These are phyloP conservation scores for Trichoderma guizhouense DNA, from an alignment of 2,329 filamentous ascomycete species.

Conservation along the genomic window DNA sequence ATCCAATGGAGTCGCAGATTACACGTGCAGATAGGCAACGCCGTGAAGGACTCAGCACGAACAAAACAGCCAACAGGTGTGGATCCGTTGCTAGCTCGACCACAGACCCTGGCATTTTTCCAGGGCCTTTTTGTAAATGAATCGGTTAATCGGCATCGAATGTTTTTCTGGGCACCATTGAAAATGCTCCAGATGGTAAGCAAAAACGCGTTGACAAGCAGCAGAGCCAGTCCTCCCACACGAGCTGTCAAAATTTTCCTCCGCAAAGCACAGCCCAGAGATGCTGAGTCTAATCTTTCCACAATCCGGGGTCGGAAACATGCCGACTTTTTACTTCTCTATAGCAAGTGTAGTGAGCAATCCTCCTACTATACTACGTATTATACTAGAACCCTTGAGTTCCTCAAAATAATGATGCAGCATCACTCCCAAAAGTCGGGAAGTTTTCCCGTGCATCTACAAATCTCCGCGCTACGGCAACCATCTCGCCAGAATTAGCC, in stretches of 20 bases:
- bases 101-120: background rate
- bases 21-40: background rate
- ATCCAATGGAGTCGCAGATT: background rate
- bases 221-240: background rate
- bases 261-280: background rate
- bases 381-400: background rate
- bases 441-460: background rate
- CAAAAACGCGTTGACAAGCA: background rate
- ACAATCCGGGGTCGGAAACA: background rate
- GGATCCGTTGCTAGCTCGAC: background rate
- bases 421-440: background rate
- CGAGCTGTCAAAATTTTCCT: background rate
- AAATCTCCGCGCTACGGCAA: background rate
- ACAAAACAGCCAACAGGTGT: background rate
- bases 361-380: background rate
- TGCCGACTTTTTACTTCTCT: background rate
- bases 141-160: constrained; percentile 4
- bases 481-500: background rate
- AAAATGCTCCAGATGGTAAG: background rate
- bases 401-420: background rate
- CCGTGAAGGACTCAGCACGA: background rate
- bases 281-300: background rate
- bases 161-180: background rate
- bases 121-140: constrained; percentile 7
- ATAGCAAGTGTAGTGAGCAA: background rate